These are phyloP conservation scores for Conoideocrella luteorostrata DNA, from an alignment of 2,329 filamentous ascomycete genomes.

Conservation along the genomic window DNA sequence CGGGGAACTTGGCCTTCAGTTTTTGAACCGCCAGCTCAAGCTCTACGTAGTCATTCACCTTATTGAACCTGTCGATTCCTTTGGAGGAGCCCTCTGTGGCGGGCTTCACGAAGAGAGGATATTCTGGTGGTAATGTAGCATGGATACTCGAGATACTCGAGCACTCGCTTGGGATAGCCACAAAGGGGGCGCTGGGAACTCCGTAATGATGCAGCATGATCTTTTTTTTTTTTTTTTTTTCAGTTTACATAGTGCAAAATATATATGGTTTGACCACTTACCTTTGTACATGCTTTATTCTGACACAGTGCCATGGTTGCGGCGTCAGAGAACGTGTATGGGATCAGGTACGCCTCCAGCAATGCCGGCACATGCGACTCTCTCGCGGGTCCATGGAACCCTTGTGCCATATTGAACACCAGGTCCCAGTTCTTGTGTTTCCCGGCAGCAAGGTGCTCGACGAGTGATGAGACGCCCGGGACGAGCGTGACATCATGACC, in stretches of 20 bases:
- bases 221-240: background rate
- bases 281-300: conserved; percentile 9
- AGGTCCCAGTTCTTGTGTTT: conserved; percentile 7
- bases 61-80: conserved; percentile 7
- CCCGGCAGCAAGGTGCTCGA: background rate
- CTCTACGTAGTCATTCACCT: background rate
- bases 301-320: conserved; percentile 9
- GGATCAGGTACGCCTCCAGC: conserved; percentile 7
- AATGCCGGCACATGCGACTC: conserved; percentile 8
- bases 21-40: conserved; percentile 1
- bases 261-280: background rate
- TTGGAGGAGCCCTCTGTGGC: conserved; percentile 6
- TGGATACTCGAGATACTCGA: background rate
- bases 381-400: conserved; percentile 4
- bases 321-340: conserved; percentile 6
- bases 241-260: background rate
- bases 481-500: conserved; percentile 8
- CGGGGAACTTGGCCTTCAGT: conserved; percentile 3
- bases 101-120: conserved; percentile 9
- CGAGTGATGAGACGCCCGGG: conserved; percentile 2
- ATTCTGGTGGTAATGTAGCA: background rate
- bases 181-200: conserved; percentile 6
- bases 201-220: conserved; percentile 7
- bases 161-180: background rate
- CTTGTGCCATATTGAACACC: conserved; percentile 9